Base-by-base conservation (phyloP, 75 land plant species). In the Cryptomeria japonica region DNA sequence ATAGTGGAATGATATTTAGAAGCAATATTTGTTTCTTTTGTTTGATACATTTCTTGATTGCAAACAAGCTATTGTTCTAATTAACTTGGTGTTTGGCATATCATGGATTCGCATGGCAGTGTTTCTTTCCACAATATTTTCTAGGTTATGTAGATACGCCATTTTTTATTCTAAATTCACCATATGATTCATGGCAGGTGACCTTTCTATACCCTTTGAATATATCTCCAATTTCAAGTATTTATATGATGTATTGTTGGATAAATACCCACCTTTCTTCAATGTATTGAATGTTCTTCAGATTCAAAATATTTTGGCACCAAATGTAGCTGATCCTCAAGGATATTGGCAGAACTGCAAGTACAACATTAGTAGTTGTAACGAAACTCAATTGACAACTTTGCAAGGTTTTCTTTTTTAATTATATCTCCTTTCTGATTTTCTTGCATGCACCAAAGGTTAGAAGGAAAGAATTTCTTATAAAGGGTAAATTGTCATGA, bases 101-200 rank as follows among this genome's bases (percentile, higher is more conserved):
- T 72, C 39, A 34, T 68, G 44, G 19, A 46, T 46, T 84, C 13
- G 64, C 32, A 19, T 84, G 89, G 89, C 94, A 96, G 98, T 95
- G 97, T 79, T 96, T 95, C 86, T 96, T 96, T 89, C 98, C 98
- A 3, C 95, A 95, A 75, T 82, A 96, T 80, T 41, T 92, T 42
- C 88, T 87, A 11, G 88, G 55, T 25, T 25, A 75, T 16, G 92
- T 93, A 31, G 83, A 87, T 34, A 93, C 95, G 32, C 96, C 96
- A 41, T 78, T 95, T 56, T 96, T 95, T 84, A 32, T 94, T 44
- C 36, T 94, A 51, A 95, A 96, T 88, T 86, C 96, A 44, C 96
- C 93, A 39, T 96, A 95, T 86, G 97, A 96, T 91, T 90, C 89
- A 83, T 96, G 94, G 94, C 96, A 95, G 97, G 98, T 96, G 61